phyloP scores from a whole-genome alignment of 1,284 basidiomycete genomes.

The Trichosporon coremiiforme region DNA sequence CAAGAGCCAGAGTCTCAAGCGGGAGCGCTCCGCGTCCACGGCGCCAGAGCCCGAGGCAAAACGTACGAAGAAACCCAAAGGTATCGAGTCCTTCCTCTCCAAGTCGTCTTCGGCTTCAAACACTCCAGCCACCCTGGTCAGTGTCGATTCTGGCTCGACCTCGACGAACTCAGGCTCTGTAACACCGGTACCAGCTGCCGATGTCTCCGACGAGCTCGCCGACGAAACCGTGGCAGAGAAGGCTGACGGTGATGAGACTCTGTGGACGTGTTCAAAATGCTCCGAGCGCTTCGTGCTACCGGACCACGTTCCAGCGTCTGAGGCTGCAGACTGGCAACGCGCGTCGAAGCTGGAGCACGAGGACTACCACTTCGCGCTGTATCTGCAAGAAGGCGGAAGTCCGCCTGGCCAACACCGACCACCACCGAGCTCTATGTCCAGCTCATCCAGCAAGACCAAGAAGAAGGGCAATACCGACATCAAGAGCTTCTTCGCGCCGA shows the following conservation, averaged over 20 bases:
- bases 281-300: conserved; percentile 26
- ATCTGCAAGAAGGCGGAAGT: conserved; percentile 59
- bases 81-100: neutral
- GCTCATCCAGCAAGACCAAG: conserved; percentile 30
- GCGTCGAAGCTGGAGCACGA: conserved; percentile 70
- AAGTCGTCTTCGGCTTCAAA: neutral
- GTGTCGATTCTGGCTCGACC: neutral
- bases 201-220: conserved; percentile 17
- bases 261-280: conserved; percentile 39
- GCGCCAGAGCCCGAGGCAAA: neutral
- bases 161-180: neutral
- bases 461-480: conserved; percentile 60
- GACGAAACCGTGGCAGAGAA: neutral
- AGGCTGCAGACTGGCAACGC: conserved; percentile 37
- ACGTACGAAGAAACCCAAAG: neutral
- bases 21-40: neutral
- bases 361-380: conserved; percentile 83
- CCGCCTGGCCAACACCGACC: conserved; percentile 11
- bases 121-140: neutral
- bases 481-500: conserved; percentile 69
- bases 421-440: neutral
- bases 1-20: neutral
- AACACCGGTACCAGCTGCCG: neutral
- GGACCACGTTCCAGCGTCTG: conserved; percentile 16
- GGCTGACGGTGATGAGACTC: neutral